These are phyloP conservation scores for Lagenidium giganteum DNA, from an alignment of 352 stramenopile genomes.

Conservation along the genomic window DNA sequence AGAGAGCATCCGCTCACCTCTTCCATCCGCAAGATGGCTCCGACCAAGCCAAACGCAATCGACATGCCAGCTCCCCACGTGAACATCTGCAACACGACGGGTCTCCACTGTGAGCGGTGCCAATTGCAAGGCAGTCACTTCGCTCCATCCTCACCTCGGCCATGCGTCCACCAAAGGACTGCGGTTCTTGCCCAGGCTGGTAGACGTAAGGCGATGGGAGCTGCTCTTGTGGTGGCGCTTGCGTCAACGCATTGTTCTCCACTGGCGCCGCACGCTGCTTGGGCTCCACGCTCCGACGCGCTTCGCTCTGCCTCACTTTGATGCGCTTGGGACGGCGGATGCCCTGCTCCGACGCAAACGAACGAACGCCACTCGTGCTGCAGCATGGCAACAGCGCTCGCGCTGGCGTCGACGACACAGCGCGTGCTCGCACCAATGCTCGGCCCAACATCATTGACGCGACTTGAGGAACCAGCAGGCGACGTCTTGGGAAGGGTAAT, in stretches of 20 bases:
- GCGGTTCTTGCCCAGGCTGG: slow-evolving; percentile 23
- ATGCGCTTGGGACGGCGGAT: slow-evolving; percentile 53
- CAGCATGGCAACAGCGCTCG: no score
- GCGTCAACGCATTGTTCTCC: slow-evolving; percentile 12
- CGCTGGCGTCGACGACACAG: no score
- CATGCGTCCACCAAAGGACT: slow-evolving; percentile 60
- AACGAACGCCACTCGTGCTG: slow-evolving; percentile 14
- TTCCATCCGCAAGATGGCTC: slow-evolving; percentile 66
- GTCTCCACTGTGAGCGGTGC: no score
- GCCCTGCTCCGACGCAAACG: slow-evolving; percentile 26
- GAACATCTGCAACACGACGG: slow-evolving; percentile 72
- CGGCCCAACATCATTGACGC: no score
- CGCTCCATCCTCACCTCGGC: no score
- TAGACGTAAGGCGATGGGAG: no score
- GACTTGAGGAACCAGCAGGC: no score
- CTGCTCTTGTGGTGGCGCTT: slow-evolving; percentile 25
- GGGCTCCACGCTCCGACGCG: slow-evolving; percentile 39
- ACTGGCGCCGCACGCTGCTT: no score
- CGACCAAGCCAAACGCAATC: slow-evolving; percentile 63
- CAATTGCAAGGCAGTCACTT: no score
- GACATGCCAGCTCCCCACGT: slow-evolving; percentile 77
- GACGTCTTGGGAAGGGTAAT: no score
- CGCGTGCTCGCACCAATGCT: no score
- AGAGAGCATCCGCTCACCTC: slow-evolving; percentile 23
- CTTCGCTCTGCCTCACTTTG: slow-evolving; percentile 69